Conservation (phyloP, 2,329 filamentous ascomycete species). For the Aspergillus vadensis region DNA sequence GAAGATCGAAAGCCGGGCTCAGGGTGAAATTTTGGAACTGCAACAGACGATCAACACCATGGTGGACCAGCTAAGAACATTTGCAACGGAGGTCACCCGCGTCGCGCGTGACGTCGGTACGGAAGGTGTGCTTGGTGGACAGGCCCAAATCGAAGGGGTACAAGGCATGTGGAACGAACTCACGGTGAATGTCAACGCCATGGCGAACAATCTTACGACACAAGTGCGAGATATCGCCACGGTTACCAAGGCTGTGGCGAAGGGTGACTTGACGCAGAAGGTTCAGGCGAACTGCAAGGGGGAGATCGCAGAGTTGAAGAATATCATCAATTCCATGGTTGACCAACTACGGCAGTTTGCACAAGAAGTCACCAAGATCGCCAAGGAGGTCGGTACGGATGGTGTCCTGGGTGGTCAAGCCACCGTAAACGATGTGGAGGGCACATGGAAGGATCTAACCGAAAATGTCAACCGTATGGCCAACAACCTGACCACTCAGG, state of each 20-base stretch:
- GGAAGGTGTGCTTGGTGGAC: conserved; percentile 78
- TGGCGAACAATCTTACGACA: conserved; percentile 83
- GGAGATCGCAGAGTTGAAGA: conserved; percentile 92
- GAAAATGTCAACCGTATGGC: conserved; percentile 98
- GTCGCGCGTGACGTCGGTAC: conserved; percentile 83
- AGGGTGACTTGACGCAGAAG: conserved; percentile 93
- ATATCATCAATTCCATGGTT: conserved; percentile 99
- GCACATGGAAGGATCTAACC: conserved; percentile 95
- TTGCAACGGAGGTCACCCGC: conserved; percentile 80
- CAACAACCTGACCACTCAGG: conserved; percentile 95
- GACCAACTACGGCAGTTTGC: conserved; percentile 97
- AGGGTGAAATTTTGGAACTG: conserved; percentile 78
- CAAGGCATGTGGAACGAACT: conserved; percentile 88
- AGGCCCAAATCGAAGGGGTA: conserved; percentile 80
- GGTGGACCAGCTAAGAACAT: conserved; percentile 82
- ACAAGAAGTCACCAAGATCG: conserved; percentile 93
- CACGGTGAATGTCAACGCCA: conserved; percentile 83
- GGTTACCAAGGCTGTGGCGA: conserved; percentile 69
- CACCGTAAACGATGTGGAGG: conserved; percentile 92
- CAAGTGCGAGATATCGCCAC: conserved; percentile 93
- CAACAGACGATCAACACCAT: conserved; percentile 89
- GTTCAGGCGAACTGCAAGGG: conserved; percentile 90
- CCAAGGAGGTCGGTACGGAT: conserved; percentile 94
- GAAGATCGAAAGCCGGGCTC: conserved; percentile 78
- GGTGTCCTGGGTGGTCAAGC: conserved; percentile 92